Conservation (phyloP, 441 rosid species). For the Theobroma grandiflorum region DNA sequence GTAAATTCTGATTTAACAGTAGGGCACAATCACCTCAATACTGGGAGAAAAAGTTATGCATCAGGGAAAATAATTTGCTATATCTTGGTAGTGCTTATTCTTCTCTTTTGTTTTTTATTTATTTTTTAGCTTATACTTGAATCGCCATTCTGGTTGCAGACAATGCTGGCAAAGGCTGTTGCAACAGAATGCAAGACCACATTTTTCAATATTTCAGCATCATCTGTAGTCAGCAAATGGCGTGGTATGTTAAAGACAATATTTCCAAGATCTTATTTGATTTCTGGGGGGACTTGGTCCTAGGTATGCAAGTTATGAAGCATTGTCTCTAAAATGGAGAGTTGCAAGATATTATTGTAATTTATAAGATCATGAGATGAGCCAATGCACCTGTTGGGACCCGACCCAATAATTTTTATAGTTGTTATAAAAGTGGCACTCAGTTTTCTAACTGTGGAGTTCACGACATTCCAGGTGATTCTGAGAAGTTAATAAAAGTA, state of each 20-base stretch:
- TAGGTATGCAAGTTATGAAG: not conserved
- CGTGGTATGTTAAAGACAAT: conserved; percentile 58
- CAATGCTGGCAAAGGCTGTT: conserved; percentile 99
- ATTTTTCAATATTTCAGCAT: conserved; percentile 97
- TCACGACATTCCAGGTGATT: conserved; percentile 73
- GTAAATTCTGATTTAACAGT: not conserved
- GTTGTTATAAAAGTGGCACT: not conserved
- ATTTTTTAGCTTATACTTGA: conserved; percentile 6
- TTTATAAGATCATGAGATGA: conserved; percentile 17
- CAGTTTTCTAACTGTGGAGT: conserved; percentile 25
- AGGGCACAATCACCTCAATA: not conserved
- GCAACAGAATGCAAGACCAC: conserved; percentile 99
- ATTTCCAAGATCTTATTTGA: conserved; percentile 3
- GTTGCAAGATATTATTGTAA: not conserved
- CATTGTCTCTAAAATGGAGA: conserved; percentile 9
- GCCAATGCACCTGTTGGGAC: not conserved
- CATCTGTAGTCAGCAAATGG: conserved; percentile 99
- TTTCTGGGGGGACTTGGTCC: conserved; percentile 7
- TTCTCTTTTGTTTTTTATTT: conserved; percentile 20
- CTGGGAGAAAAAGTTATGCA: not conserved
- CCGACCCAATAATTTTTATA: not conserved
- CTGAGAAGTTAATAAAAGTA: conserved; percentile 91
- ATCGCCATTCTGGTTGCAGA: conserved; percentile 53
- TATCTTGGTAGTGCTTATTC: conserved; percentile 15
- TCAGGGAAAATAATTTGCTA: not conserved